These are phyloP conservation scores for Elongisporangium prolatum DNA, from an alignment of 352 stramenopile species.

Conservation along the genomic window DNA sequence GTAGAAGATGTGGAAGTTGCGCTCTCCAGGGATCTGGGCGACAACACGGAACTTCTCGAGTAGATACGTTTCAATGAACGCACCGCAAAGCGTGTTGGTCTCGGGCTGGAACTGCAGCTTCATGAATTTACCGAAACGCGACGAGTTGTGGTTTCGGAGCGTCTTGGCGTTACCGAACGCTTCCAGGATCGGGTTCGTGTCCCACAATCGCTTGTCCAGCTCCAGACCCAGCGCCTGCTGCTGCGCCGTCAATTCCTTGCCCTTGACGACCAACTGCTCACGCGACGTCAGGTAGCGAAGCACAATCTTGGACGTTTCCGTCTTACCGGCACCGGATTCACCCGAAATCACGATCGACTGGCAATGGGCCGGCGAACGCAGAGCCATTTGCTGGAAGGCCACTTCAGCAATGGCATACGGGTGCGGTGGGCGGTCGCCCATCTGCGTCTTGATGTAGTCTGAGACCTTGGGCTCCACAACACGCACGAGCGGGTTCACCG, in stretches of 20 bases:
- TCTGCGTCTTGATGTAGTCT: slow-evolving; percentile 87
- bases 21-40: slow-evolving; percentile 77
- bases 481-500: slow-evolving; percentile 81
- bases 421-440: slow-evolving; percentile 78
- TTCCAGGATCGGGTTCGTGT: slow-evolving; percentile 88
- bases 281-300: slow-evolving; percentile 82
- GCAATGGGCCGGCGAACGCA: slow-evolving; percentile 73
- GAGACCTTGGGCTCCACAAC: slow-evolving; percentile 79
- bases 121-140: slow-evolving; percentile 87
- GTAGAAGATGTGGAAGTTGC: slow-evolving; percentile 93
- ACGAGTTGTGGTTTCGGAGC: slow-evolving; percentile 86
- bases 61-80: slow-evolving; percentile 87
- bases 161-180: slow-evolving; percentile 88
- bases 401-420: slow-evolving; percentile 83
- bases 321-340: slow-evolving; percentile 85
- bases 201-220: slow-evolving; percentile 82
- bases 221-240: slow-evolving; percentile 68
- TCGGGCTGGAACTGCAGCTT: slow-evolving; percentile 85
- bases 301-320: slow-evolving; percentile 88
- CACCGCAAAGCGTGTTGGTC: slow-evolving; percentile 65
- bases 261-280: slow-evolving; percentile 57
- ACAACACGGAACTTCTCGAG: slow-evolving; percentile 89
- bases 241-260: slow-evolving; percentile 20
- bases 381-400: slow-evolving; percentile 87
- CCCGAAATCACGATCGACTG: slow-evolving; percentile 88